Percentiles rank a stretch among this genome's conserved stretches.
phyloP scores from a whole-genome alignment of 202 grass and related monocot species.

The Schoenoplectus triqueter region DNA sequence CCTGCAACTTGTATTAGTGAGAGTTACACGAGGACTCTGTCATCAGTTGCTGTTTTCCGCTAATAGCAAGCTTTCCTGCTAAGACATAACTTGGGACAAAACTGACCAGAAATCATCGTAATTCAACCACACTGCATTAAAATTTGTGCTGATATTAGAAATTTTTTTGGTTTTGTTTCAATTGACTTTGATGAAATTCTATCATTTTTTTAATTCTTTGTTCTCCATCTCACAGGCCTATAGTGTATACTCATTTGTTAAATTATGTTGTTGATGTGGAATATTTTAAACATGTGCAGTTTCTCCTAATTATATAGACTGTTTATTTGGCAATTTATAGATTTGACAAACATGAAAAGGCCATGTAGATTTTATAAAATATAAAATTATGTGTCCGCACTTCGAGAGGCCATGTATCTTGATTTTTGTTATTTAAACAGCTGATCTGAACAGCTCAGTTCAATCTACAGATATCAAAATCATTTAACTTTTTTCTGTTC shows the following conservation, averaged over 20 bases:
- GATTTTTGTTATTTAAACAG: background rate
- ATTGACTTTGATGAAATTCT: too few species aligned
- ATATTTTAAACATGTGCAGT: background rate
- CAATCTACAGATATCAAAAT: background rate
- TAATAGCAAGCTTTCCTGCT: too few species aligned
- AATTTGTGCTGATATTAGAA: too few species aligned
- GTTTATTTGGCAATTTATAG: background rate
- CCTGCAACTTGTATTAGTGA: too few species aligned
- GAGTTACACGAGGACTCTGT: too few species aligned
- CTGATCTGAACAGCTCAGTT: background rate
- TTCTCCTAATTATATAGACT: background rate
- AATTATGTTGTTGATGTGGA: constrained; percentile 18
- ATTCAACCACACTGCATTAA: too few species aligned
- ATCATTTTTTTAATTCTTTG: too few species aligned
- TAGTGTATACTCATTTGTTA: background rate
- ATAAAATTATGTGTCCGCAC: background rate
- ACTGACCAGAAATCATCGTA: too few species aligned
- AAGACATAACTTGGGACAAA: too few species aligned
- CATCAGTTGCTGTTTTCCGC: too few species aligned
- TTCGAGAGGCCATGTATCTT: background rate
- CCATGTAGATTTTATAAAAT: background rate
- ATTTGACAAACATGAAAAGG: background rate
- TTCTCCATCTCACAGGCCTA: background rate
- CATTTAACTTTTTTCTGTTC: background rate
- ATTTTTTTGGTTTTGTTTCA: too few species aligned